These are phyloP conservation scores for Alternaria ventricosa DNA, from an alignment of 2,329 filamentous ascomycete species.

Conservation along the genomic window DNA sequence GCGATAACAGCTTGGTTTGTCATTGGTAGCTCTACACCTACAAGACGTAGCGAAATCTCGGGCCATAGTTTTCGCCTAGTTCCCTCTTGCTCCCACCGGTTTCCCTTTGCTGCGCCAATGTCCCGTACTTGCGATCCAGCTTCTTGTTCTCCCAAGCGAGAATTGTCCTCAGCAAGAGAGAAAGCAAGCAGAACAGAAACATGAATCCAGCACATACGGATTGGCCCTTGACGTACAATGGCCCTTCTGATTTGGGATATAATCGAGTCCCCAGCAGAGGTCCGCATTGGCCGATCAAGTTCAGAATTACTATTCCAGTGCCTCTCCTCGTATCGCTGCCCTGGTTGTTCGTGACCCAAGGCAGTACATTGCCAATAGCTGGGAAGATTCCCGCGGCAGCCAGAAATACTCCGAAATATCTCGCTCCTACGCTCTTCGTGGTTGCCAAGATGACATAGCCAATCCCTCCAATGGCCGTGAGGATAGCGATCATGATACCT, in stretches of 20 bases:
- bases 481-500: conserved; percentile 63
- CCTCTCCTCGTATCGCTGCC: conserved; percentile 72
- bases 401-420: conserved; percentile 62
- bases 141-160: conserved; percentile 48
- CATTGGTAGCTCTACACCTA: conserved; percentile 32
- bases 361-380: conserved; percentile 72
- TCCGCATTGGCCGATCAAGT: conserved; percentile 65
- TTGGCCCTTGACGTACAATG: conserved; percentile 45
- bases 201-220: conserved; percentile 48
- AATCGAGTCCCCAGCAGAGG: conserved; percentile 46
- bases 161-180: conserved; percentile 37
- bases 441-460: conserved; percentile 72
- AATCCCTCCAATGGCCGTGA: conserved; percentile 64
- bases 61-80: conserved; percentile 45
- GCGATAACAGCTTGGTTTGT: neutral
- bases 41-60: conserved; percentile 41
- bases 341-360: conserved; percentile 74
- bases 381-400: conserved; percentile 70
- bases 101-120: conserved; percentile 34
- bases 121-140: conserved; percentile 43
- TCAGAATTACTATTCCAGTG: conserved; percentile 69
- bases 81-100: conserved; percentile 18
- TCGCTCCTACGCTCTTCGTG: conserved; percentile 56
- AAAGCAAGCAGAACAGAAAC: conserved; percentile 45
- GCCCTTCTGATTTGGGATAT: conserved; percentile 41